phyloP scores from a whole-genome alignment of 2,329 filamentous ascomycete species.

The Calonectria pauciramosa region DNA sequence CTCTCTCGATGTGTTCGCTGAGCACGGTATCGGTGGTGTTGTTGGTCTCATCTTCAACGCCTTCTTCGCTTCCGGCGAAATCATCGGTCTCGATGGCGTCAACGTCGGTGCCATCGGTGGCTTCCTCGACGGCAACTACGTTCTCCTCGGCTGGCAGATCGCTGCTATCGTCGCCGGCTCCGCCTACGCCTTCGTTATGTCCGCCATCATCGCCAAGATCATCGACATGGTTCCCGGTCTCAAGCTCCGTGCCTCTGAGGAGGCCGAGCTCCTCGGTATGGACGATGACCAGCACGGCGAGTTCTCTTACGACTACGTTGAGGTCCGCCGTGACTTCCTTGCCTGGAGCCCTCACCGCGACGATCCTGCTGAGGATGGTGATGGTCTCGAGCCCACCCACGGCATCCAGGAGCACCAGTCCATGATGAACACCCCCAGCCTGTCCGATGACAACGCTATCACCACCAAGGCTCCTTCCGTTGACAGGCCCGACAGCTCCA shows the following conservation, averaged over 20 bases:
- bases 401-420: conserved; percentile 76
- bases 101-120: conserved; percentile 78
- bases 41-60: conserved; percentile 81
- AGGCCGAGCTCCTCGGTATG: conserved; percentile 89
- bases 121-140: conserved; percentile 82
- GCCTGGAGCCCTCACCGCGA: conserved; percentile 85
- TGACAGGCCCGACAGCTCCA: conserved; percentile 31
- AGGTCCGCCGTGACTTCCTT: conserved; percentile 89
- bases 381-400: conserved; percentile 75
- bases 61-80: conserved; percentile 77
- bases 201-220: conserved; percentile 78
- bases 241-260: conserved; percentile 83
- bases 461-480: conserved; percentile 42
- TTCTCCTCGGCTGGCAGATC: conserved; percentile 83
- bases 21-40: conserved; percentile 78
- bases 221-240: conserved; percentile 84
- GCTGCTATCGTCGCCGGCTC: conserved; percentile 79
- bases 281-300: conserved; percentile 92
- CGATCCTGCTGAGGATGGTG: conserved; percentile 71
- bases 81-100: conserved; percentile 82
- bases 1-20: conserved; percentile 79
- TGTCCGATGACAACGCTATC: conserved; percentile 43
- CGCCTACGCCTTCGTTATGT: conserved; percentile 80
- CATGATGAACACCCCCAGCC: conserved; percentile 51
- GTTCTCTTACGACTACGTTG: conserved; percentile 92